phyloP scores from a whole-genome alignment of 2,329 filamentous ascomycete species.

The Colletotrichum sp. region DNA sequence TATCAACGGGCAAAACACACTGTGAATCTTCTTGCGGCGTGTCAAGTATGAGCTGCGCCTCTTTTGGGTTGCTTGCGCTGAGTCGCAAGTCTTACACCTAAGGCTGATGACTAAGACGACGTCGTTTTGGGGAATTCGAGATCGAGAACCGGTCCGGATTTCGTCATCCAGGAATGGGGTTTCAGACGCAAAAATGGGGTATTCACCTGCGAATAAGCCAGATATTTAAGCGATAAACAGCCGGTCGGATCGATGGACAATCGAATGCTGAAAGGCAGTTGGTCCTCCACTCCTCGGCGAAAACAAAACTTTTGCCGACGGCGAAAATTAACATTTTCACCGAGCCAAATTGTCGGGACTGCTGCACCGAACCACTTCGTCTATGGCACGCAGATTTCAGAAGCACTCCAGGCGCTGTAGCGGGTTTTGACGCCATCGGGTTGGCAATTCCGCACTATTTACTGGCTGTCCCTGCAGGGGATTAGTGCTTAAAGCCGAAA shows the following conservation, averaged over 20 bases:
- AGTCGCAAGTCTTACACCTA: background rate
- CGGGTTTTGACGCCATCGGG: background rate
- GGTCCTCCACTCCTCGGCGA: background rate
- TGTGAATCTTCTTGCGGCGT: background rate
- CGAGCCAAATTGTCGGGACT: background rate
- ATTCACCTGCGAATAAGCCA: background rate
- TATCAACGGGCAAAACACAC: background rate
- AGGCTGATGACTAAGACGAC: background rate
- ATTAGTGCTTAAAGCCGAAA: constrained; percentile 14
- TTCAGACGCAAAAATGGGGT: background rate
- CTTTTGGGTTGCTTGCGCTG: background rate
- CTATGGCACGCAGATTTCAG: background rate
- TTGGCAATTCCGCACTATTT: background rate
- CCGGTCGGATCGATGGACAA: background rate
- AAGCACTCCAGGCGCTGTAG: background rate
- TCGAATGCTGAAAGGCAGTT: background rate
- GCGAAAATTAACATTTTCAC: background rate
- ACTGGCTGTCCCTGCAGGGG: background rate
- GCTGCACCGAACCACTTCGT: background rate
- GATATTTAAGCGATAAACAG: background rate
- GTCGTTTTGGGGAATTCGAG: background rate
- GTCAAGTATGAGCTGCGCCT: background rate
- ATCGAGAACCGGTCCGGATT: background rate
- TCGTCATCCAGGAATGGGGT: background rate
- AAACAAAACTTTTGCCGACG: background rate